phyloP scores from a whole-genome alignment of 2,329 filamentous ascomycete species.

The Penicillium janthinellum region DNA sequence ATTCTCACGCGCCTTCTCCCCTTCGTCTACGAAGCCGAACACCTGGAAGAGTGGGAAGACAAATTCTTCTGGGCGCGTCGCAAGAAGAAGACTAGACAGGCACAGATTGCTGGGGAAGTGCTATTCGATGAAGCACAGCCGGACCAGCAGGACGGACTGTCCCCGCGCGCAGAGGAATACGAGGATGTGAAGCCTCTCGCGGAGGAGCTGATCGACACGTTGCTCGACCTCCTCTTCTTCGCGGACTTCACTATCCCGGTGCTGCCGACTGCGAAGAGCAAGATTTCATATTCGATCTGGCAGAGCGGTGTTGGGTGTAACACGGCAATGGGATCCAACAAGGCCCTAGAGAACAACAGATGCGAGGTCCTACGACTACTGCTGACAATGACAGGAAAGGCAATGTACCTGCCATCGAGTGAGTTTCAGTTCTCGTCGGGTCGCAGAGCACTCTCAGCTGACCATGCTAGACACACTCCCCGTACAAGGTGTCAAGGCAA shows the following conservation, averaged over 20 bases:
- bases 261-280: slow-evolving; percentile 69
- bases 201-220: slow-evolving; percentile 87
- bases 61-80: slow-evolving; percentile 86
- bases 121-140: slow-evolving; percentile 76
- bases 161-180: slow-evolving; percentile 60
- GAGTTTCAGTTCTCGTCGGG: slow-evolving; percentile 27
- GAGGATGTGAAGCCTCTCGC: slow-evolving; percentile 85
- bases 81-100: slow-evolving; percentile 69
- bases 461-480: slow-evolving; percentile 63
- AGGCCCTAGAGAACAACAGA: slow-evolving; percentile 89
- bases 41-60: slow-evolving; percentile 82
- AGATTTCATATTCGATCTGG: slow-evolving; percentile 94
- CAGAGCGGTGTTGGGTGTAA: slow-evolving; percentile 97
- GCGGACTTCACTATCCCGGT: slow-evolving; percentile 82
- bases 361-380: slow-evolving; percentile 86
- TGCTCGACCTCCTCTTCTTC: slow-evolving; percentile 89
- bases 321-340: slow-evolving; percentile 80
- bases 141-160: slow-evolving; percentile 51
- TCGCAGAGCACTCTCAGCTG: slow-evolving; percentile 1
- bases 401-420: slow-evolving; percentile 87
- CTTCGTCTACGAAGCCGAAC: slow-evolving; percentile 87
- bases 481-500: slow-evolving; percentile 75
- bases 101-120: slow-evolving; percentile 70
- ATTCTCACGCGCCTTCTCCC: slow-evolving; percentile 87
- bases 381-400: slow-evolving; percentile 82